Conservation (phyloP, 2,329 filamentous ascomycete species). For the Grosmannia huntii region DNA sequence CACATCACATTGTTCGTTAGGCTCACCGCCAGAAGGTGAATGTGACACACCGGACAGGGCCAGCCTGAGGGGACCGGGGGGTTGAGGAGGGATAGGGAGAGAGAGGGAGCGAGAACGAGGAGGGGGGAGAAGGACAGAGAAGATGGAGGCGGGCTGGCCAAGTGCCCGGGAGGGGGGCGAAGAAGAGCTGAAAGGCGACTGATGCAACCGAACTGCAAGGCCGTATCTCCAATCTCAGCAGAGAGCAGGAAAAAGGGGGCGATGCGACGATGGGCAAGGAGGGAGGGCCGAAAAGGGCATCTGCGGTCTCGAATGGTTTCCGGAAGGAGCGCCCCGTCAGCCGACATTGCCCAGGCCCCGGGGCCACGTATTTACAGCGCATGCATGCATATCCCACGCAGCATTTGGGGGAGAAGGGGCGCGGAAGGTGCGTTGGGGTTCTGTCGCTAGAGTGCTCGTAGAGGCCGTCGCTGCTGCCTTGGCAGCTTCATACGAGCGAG, state of each 20-base stretch:
- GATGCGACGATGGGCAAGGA: not conserved
- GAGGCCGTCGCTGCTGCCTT: too few relatives aligned
- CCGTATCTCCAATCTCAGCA: not conserved
- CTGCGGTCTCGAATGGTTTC: not conserved
- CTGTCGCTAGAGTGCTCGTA: too few relatives aligned
- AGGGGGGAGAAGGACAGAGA: too few relatives aligned
- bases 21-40: not conserved
- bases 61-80: not conserved
- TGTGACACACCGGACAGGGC: not conserved
- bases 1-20: not conserved
- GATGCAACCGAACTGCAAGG: not conserved
- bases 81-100: not conserved
- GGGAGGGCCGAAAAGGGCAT: not conserved
- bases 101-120: too few relatives aligned
- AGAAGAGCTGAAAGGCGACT: not conserved
- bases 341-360: not conserved
- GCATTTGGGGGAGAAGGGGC: too few relatives aligned
- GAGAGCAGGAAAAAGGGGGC: not conserved
- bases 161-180: too few relatives aligned
- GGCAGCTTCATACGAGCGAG: too few relatives aligned
- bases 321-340: not conserved
- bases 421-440: too few relatives aligned
- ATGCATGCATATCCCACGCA: not conserved
- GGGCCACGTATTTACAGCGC: not conserved
- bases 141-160: too few relatives aligned